phyloP scores from a whole-genome alignment of 768 basidiomycete genomes.

The Pulveroboletus sp. region DNA sequence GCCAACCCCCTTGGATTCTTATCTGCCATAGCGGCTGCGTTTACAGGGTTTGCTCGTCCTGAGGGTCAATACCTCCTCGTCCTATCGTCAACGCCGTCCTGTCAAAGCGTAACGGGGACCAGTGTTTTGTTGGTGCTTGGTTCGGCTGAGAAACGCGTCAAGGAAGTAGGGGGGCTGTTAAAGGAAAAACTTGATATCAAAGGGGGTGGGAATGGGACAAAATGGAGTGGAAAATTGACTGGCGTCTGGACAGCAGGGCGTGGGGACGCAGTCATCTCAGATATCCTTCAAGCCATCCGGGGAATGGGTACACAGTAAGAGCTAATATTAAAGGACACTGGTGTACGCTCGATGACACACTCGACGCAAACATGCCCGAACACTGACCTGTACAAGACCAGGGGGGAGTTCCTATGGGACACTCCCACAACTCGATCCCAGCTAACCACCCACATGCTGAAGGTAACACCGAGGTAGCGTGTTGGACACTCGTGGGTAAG shows the following conservation, averaged over 20 bases:
- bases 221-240: constrained; percentile 71
- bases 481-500: too few relatives aligned
- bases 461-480: too few relatives aligned
- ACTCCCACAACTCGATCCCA: too few relatives aligned
- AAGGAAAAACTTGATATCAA: constrained; percentile 58
- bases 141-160: constrained; percentile 55
- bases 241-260: constrained; percentile 37
- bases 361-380: too few relatives aligned
- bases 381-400: too few relatives aligned
- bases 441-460: too few relatives aligned
- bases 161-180: constrained; percentile 51
- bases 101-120: constrained; percentile 44
- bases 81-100: constrained; percentile 60
- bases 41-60: constrained; percentile 26
- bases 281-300: constrained; percentile 12
- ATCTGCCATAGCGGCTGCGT: constrained; percentile 49
- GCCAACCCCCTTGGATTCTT: constrained; percentile 55
- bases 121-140: constrained; percentile 59
- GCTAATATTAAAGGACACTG: too few relatives aligned
- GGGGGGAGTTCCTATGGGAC: too few relatives aligned
- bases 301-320: constrained; percentile 5
- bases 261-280: constrained; percentile 17
- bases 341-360: background rate
- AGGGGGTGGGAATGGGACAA: constrained; percentile 72
- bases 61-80: constrained; percentile 41